Conservation (phyloP, 2,329 filamentous ascomycete genomes). For the Cordyceps cicadae region DNA sequence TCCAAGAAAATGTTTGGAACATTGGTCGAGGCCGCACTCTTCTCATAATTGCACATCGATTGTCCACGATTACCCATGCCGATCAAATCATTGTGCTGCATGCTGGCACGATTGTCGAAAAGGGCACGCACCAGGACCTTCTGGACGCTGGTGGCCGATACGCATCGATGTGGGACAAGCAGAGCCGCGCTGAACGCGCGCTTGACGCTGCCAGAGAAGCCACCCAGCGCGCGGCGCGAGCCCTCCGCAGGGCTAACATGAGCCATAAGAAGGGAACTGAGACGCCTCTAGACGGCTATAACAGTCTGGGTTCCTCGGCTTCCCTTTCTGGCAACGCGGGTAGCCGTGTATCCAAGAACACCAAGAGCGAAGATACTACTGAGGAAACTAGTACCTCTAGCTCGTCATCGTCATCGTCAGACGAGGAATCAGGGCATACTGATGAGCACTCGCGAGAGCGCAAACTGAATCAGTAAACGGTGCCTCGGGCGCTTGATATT, state of each 20-base stretch:
- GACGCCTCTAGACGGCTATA: constrained; percentile 37
- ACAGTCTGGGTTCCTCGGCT: constrained; percentile 37
- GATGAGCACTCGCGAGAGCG: constrained; percentile 21
- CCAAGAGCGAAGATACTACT: constrained; percentile 24
- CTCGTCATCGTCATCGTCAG: constrained; percentile 27
- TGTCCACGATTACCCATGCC: constrained; percentile 78
- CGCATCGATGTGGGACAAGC: constrained; percentile 80
- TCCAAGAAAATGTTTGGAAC: constrained; percentile 75
- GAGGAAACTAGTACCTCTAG: constrained; percentile 16
- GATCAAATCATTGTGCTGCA: constrained; percentile 77
- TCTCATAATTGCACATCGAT: constrained; percentile 86
- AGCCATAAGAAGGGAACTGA: constrained; percentile 30
- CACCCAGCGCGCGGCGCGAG: constrained; percentile 26
- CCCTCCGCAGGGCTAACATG: constrained; percentile 43
- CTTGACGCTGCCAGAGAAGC: constrained; percentile 29
- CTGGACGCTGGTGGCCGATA: constrained; percentile 65
- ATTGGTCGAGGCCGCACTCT: constrained; percentile 82
- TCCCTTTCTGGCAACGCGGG: constrained; percentile 29
- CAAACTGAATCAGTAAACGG: constrained; percentile 2
- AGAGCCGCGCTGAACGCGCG: constrained; percentile 69
- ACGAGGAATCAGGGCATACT: constrained; percentile 29
- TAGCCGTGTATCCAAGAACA: constrained; percentile 22
- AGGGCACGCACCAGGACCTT: constrained; percentile 70
- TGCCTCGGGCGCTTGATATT: neutral
- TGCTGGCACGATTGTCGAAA: constrained; percentile 67